Evolutionary conservation across 1,284 basidiomycete genomes (phyloP), one percentile per base, ranked within the genome.

Genomic region (Ganoderma boninense): DNA sequence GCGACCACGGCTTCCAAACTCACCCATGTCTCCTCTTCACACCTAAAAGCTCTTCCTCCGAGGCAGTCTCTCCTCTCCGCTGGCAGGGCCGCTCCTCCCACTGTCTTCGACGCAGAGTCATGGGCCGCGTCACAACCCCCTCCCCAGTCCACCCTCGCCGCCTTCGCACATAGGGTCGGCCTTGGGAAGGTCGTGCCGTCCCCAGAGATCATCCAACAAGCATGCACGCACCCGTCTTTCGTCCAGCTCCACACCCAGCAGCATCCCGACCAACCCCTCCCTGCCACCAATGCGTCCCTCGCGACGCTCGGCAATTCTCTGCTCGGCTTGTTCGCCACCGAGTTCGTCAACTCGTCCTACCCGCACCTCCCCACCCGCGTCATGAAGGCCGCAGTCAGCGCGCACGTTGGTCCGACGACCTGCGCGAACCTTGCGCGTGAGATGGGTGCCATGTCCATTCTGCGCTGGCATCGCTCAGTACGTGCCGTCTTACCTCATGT

Each of bases 331-430:
- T 95, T 99, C 76, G 94, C 95, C 5, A 86, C 94, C 0, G 97
- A 99, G 83, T 91, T 93, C 79, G 83, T 99, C 42, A 88, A 95
- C 70, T 86, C 92, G 10, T 86, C 90, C 61, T 99, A 94, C 81
- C 97, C 98, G 0, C 92, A 98, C 80, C 87, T 99, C 29, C 97
- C 97, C 1, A 96, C 95, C 29, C 89, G 93, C 65, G 95, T 96
- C 23, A 84, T 97, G 76, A 97, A 98, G 83, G 92, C 94, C 10
- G 96, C 95, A 11, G 89, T 98, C 64, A 96, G 95, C 56, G 94
- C 96, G 49, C 95, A 95, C 80, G 97, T 97, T 32, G 97, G 97
- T 4, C 92, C 95, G 13, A 82, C 88, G 71, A 93, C 95, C 14
- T 95, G 95, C 76, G 90, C 94, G 56, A 90, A 87, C 73, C 92